Percentiles rank a stretch among this genome's conserved stretches.
Evolutionary conservation across 176 grass and related monocot species (phyloP).

Genomic region (Rhynchospora breviuscula): DNA sequence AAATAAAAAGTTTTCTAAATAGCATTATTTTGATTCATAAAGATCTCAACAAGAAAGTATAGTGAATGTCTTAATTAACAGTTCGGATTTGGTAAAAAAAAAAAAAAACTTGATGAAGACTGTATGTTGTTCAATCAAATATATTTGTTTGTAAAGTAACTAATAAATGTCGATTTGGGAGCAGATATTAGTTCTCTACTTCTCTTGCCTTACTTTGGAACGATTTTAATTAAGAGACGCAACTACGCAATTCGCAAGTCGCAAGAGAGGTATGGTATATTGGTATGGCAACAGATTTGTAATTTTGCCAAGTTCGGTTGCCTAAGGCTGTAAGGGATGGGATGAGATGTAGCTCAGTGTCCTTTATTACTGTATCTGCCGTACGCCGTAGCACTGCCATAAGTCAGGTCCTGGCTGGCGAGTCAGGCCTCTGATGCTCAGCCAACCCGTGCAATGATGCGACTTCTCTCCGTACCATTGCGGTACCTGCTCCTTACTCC

Average conservation of each 20-base stretch:
- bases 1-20: too few relatives aligned
- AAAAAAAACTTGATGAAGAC: too few relatives aligned
- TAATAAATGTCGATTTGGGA: too few relatives aligned
- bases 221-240: too few relatives aligned
- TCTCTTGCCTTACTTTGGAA: too few relatives aligned
- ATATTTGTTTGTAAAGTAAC: too few relatives aligned
- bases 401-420: background rate
- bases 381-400: background rate
- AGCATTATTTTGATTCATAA: too few relatives aligned
- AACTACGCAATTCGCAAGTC: background rate
- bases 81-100: too few relatives aligned
- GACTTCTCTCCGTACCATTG: conserved; percentile 2
- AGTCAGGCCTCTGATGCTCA: background rate
- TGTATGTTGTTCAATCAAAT: too few relatives aligned
- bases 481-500: background rate
- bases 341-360: background rate
- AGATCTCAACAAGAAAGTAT: too few relatives aligned
- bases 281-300: background rate
- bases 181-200: too few relatives aligned
- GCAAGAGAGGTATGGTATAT: background rate
- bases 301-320: background rate
- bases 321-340: background rate
- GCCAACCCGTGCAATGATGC: conserved; percentile 24
- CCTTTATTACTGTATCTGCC: background rate
- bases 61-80: too few relatives aligned